Percentiles rank a stretch among this genome's conserved stretches.
These are phyloP conservation scores for Clarireedia homoeocarpa DNA, from an alignment of 2,329 filamentous ascomycete genomes.

Conservation along the genomic window DNA sequence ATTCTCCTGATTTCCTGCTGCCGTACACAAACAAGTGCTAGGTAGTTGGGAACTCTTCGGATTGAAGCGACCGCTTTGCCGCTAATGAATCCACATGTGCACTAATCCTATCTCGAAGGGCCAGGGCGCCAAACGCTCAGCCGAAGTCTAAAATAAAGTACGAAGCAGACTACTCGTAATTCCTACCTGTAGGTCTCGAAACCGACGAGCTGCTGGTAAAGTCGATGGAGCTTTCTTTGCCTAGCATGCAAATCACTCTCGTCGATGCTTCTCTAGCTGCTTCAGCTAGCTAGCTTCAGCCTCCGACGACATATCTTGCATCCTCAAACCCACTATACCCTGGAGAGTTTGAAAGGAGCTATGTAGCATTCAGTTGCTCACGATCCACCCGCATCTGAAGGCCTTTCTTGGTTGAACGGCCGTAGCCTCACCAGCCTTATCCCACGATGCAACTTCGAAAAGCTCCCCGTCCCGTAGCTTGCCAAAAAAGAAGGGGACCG, in stretches of 20 bases:
- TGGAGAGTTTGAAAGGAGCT: too few relatives aligned
- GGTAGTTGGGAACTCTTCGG: neutral
- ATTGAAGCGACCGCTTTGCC: neutral
- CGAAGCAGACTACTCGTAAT: neutral
- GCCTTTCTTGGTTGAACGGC: neutral
- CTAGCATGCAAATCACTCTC: neutral
- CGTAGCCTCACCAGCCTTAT: constrained; percentile 9
- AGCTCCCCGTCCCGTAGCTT: constrained; percentile 4
- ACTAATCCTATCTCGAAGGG: too few relatives aligned
- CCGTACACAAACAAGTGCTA: too few relatives aligned
- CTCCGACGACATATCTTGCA: constrained; percentile 2
- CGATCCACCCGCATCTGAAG: neutral
- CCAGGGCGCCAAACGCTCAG: neutral
- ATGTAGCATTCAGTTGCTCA: neutral
- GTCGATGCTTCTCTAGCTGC: neutral
- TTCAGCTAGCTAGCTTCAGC: constrained; percentile 1
- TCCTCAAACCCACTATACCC: neutral
- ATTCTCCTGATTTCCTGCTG: too few relatives aligned
- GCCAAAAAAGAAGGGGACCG: neutral
- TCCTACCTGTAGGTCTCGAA: neutral
- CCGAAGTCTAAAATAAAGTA: neutral
- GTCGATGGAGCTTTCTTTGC: neutral
- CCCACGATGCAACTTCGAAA: constrained; percentile 6
- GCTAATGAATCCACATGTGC: neutral
- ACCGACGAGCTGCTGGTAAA: neutral